phyloP scores from a whole-genome alignment of 2,329 filamentous ascomycete species.

The Diplodia intermedia region DNA sequence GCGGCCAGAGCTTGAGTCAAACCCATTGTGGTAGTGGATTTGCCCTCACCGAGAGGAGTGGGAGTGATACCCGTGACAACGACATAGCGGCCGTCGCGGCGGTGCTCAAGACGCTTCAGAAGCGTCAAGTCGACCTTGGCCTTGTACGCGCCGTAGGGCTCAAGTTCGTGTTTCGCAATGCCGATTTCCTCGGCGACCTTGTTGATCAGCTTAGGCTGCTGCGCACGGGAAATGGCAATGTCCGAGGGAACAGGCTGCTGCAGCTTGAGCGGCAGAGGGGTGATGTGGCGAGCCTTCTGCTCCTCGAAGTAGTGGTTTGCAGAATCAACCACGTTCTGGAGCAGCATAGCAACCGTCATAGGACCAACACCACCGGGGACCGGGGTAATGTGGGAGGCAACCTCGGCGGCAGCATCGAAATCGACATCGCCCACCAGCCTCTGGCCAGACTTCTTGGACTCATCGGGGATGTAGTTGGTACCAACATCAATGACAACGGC shows the following conservation, averaged over 20 bases:
- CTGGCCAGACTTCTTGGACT: slow-evolving; percentile 88
- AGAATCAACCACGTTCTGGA: slow-evolving; percentile 93
- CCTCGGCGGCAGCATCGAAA: slow-evolving; percentile 80
- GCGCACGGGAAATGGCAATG: slow-evolving; percentile 86
- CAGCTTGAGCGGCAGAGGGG: slow-evolving; percentile 83
- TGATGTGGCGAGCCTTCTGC: slow-evolving; percentile 79
- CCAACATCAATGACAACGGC: slow-evolving; percentile 98
- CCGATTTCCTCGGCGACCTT: slow-evolving; percentile 84
- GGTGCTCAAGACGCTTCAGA: slow-evolving; percentile 83
- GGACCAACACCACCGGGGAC: slow-evolving; percentile 96
- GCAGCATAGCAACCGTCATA: slow-evolving; percentile 98
- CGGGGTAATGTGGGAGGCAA: slow-evolving; percentile 92
- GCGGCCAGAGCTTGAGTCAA: slow-evolving; percentile 90
- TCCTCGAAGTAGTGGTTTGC: slow-evolving; percentile 81
- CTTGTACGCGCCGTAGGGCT: slow-evolving; percentile 94
- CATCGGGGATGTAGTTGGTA: slow-evolving; percentile 92
- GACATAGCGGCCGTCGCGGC: slow-evolving; percentile 87
- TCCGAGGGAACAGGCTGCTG: slow-evolving; percentile 88
- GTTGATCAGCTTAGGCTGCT: slow-evolving; percentile 91
- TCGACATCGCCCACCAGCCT: slow-evolving; percentile 95
- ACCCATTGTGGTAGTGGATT: slow-evolving; percentile 97
- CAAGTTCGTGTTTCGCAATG: slow-evolving; percentile 85
- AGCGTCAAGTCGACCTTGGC: slow-evolving; percentile 89
- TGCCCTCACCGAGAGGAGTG: slow-evolving; percentile 94
- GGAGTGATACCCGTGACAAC: slow-evolving; percentile 96